Evolutionary conservation across 2,329 filamentous ascomycete species (phyloP).

Genomic region (Helotiales sp.): DNA sequence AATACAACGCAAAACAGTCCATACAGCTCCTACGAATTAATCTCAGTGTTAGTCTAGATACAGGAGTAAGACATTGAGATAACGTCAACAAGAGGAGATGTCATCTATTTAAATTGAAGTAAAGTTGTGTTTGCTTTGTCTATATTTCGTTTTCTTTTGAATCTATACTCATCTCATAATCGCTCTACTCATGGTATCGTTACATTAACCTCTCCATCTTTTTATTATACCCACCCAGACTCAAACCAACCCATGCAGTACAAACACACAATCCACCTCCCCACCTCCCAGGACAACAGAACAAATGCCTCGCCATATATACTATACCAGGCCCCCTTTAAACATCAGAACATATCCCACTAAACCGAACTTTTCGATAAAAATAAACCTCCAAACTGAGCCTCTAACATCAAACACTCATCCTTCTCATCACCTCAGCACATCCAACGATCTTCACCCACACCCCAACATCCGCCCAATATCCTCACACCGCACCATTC

Average conservation of each 20-base stretch:
- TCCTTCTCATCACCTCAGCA: too few relatives aligned
- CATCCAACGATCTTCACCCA: not conserved
- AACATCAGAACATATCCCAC: not conserved
- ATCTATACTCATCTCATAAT: not conserved
- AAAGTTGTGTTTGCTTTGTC: too few relatives aligned
- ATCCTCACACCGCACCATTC: slow-evolving; percentile 4
- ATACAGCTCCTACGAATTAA: too few relatives aligned
- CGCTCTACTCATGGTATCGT: not conserved
- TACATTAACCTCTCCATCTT: not conserved
- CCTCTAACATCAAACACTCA: not conserved
- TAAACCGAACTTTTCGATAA: not conserved
- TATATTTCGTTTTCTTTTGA: not conserved
- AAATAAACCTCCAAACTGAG: not conserved
- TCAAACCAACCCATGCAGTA: not conserved
- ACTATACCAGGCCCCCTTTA: not conserved
- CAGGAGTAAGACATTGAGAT: too few relatives aligned
- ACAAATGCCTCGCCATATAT: not conserved
- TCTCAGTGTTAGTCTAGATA: too few relatives aligned
- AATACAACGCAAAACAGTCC: too few relatives aligned
- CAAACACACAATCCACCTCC: not conserved
- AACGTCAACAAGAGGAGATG: too few relatives aligned
- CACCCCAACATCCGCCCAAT: not conserved
- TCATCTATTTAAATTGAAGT: too few relatives aligned
- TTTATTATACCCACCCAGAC: too few relatives aligned
- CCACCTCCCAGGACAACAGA: not conserved